Base-by-base conservation (phyloP, 352 stramenopile species). In the Globisporangium megalacanthum region DNA sequence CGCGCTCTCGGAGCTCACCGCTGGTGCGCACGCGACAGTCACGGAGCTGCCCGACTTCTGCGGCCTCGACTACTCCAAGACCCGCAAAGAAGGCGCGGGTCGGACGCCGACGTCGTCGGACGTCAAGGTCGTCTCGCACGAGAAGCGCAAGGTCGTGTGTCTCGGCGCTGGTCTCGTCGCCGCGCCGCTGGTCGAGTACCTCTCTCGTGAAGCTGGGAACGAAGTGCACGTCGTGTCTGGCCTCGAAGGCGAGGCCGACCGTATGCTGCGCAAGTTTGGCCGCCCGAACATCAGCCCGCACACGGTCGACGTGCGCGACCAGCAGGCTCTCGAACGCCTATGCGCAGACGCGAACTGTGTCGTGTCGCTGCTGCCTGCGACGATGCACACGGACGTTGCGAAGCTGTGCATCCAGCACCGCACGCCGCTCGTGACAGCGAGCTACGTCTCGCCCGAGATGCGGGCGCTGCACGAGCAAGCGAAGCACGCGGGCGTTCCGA, bases 391-490 rank as follows among this genome's bases (percentile, higher is more conserved):
- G 4, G 67, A 70, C 35, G 82, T 98, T 29, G 94, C 93, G 22
- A 66, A 95, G 58, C 55, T 84, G 55, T 98, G 92, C 65, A 94
- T 98, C 54, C 52, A 83, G 17, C 72, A 92, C 50, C 70, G 73
- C 31, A 96, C 75, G 31, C 79, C 96, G 54, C 70, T 99, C 29
- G 92, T 98, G 29, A 98, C 96, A 2, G 95, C 96, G 35, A 98
- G 90, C 59, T 99, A 98, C 65, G 87, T 98, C 35, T 98, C 88
- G 31, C 80, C 88, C 3, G 94, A 97, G 60, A 98, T 99, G 87
- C 81, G 83, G 49, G 49, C 69, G 19, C 58, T 98, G 13, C 56
- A 97, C 50, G 64, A 79, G 15, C 79, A 83, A 20, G 89, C 80
- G 19, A 83, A 80, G 58, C 71, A 67, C 35, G 79, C 76, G 20